Base-by-base conservation (phyloP, 2,329 filamentous ascomycete species). In the Thermomyces lanuginosus region DNA sequence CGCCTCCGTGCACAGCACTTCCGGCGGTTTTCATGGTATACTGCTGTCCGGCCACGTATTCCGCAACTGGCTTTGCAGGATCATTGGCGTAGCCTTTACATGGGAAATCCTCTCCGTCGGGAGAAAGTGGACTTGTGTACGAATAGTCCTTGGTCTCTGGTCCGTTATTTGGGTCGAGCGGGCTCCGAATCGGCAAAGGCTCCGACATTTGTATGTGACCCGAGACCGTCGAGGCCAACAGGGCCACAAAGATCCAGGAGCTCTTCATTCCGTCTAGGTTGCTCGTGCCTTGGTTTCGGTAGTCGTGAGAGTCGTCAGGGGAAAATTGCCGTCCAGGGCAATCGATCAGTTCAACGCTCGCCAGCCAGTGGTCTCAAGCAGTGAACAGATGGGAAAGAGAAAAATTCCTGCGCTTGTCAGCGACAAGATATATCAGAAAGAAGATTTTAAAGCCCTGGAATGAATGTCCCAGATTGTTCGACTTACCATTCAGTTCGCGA, bases 31-130 rank as follows among this genome's bases (percentile, higher is more conserved):
- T 67, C 52, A 83, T 62, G 37, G 67, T 66, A 52, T 79, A 72
- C 15, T 57, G 51, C 30, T 61, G 50, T 17, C 79, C 79, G 4
- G 72, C 64, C 3, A 55, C 46, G 49, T 76, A 84, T 13, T 61
- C 68, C 18, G 66, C 69, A 11, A 71, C 66, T 4, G 69, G 51
- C 10, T 56, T 49, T 36, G 69, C 69, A 1, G 54, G 42, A 9
- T 66, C 62, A 3, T 48, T 36, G 32, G 66, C 61, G 28, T 71
- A 70, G 7, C 74, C 72, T 58, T 83, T 83, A 66, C 80, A 89
- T 4, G 79, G 75, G 49, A 70, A 89, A 52, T 83, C 66, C 32
- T 61, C 60, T 14, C 75, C 74, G 13, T 42, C 41, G 2, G 59
- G 44, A 2, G 53, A 45, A 24, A 89, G 62, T 2, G 80, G 80